These are phyloP conservation scores for Eucalyptus polybractea DNA, from an alignment of 345 rosid genomes.

Conservation along the genomic window DNA sequence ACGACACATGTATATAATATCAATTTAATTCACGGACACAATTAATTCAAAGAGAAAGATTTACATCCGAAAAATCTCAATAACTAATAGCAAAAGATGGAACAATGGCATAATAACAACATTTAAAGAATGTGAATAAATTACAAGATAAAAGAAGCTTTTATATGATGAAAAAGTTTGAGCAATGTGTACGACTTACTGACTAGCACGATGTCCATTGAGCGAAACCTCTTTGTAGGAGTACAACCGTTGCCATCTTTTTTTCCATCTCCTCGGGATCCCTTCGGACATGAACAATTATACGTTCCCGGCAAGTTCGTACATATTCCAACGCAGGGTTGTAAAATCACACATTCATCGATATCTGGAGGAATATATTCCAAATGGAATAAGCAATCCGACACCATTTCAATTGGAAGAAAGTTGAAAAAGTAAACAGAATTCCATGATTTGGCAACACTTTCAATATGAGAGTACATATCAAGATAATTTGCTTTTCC, in stretches of 20 bases:
- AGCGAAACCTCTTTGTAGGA: background rate
- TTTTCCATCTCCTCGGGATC: conserved; percentile 8
- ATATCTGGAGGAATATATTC: background rate
- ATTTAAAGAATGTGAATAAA: background rate
- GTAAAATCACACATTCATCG: background rate
- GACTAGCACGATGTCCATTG: background rate
- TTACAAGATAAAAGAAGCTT: background rate
- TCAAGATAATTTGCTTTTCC: no score
- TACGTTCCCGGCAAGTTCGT: background rate
- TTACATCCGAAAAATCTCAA: background rate
- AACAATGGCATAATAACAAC: background rate
- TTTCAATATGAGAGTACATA: no score
- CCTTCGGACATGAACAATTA: conserved; percentile 11
- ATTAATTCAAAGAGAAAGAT: background rate
- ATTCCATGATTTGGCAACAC: no score
- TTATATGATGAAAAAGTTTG: background rate
- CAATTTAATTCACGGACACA: background rate
- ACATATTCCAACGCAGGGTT: background rate
- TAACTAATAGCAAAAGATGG: background rate
- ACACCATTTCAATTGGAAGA: background rate
- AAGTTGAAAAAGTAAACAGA: no score
- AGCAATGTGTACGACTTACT: background rate
- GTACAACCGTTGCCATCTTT: background rate
- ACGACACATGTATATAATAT: background rate
- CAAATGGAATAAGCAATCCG: background rate